Base-by-base conservation (phyloP, 352 stramenopile genomes). In the Pilasporangium apinafurcum region DNA sequence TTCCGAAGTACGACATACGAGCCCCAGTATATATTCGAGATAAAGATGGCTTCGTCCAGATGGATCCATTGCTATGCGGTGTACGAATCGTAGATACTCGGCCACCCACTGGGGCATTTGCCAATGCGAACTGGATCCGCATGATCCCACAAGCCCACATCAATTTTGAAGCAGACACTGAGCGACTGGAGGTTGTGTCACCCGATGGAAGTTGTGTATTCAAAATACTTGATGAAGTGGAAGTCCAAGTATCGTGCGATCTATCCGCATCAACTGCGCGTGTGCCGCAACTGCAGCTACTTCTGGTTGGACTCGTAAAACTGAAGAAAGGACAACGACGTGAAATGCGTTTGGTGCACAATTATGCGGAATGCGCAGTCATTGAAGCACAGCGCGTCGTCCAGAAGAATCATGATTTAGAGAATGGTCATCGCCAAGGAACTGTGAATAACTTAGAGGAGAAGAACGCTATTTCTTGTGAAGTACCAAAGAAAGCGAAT, bases 11-110 rank as follows among this genome's bases (percentile, higher is more conserved):
- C 53, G 90, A 97, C 48, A 51, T 96, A 18, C 85, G 86, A 37
- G 86, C 78, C 2, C 88, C 89, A 10, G 86, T 98, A 27, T 98
- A 96, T 62, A 65, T 98, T 17, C 71, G 71, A 20, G 90, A 97
- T 56, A 84, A 70, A 41, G 77, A 83, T 33, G 83, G 86, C 22
- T 59, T 78, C 30, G 70, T 97, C 20, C 87, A 97, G 48, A 76
- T 93, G 44, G 68, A 93, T 14, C 75, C 81, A 9, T 39, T 84
- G 38, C 52, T 90, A 40, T 74, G 82, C 29, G 72, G 68, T n/a
- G 69, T 90, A 18, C 74, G 65, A 27, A 79, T 86, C 40, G 62
- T 80, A 5, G 69, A 89, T 26, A 79, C 72, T 2, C 43, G 56
- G 1, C 75, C 76, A 0, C 61, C 78, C 4, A 86, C 70, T 4